Conservation (phyloP, 2,329 filamentous ascomycete genomes). For the Penicillium sp. region DNA sequence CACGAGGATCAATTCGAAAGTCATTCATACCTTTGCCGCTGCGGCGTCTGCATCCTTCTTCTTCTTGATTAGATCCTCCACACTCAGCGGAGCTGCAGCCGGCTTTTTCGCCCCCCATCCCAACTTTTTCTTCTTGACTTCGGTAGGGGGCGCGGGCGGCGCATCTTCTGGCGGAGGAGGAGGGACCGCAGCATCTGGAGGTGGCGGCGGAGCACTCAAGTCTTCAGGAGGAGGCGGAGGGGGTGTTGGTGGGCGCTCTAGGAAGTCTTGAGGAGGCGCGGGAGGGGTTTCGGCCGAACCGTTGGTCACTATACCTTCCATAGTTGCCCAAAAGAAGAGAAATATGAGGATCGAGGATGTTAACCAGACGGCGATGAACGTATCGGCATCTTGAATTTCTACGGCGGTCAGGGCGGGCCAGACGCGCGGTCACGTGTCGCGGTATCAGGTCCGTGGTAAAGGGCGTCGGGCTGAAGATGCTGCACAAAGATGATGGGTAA, state of each 20-base stretch:
- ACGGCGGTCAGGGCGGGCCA: constrained; percentile 26
- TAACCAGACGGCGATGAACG: constrained; percentile 9
- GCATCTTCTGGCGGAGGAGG: constrained; percentile 49
- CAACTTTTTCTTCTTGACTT: constrained; percentile 53
- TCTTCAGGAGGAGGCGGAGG: constrained; percentile 47
- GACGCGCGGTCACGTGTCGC: constrained; percentile 32
- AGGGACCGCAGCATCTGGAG: constrained; percentile 42
- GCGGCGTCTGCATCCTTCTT: constrained; percentile 85
- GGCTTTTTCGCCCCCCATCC: constrained; percentile 55
- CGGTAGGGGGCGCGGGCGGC: constrained; percentile 48
- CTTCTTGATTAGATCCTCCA: constrained; percentile 82
- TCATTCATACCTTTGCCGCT: constrained; percentile 67
- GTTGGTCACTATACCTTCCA: constrained; percentile 42
- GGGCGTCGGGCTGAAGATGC: no score
- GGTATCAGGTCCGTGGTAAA: no score
- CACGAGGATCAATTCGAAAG: constrained; percentile 19
- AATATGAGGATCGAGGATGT: constrained; percentile 3
- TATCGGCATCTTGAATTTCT: constrained; percentile 35
- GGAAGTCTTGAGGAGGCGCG: constrained; percentile 42
- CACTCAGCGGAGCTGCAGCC: constrained; percentile 64
- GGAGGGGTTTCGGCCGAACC: constrained; percentile 32
- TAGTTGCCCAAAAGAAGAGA: constrained; percentile 21
- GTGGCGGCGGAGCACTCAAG: constrained; percentile 47
- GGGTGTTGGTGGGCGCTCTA: constrained; percentile 44
- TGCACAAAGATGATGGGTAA: not conserved